These are phyloP conservation scores for Eucalyptus fibrosa DNA, from an alignment of 345 rosid genomes.

Conservation along the genomic window DNA sequence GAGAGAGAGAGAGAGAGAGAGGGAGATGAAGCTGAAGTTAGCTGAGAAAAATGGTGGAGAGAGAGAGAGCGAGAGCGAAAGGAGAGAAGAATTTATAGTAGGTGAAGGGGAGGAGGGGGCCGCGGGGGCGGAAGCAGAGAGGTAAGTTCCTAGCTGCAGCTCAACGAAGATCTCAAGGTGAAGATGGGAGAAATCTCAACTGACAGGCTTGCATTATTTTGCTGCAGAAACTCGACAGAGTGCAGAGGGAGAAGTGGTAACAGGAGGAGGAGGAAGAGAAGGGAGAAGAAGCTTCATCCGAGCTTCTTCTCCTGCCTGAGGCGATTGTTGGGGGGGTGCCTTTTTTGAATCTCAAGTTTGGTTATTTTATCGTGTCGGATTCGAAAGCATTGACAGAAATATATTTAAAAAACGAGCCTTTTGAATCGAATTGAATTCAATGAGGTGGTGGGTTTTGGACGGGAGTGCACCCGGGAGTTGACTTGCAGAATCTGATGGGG, in stretches of 20 bases:
- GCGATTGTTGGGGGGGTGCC: no score
- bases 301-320: no score
- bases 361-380: background rate
- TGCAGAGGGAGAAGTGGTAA: no score
- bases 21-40: background rate
- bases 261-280: no score
- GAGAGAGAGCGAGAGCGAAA: background rate
- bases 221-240: no score
- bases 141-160: background rate
- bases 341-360: background rate
- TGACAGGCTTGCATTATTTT: no score
- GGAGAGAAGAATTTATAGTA: background rate
- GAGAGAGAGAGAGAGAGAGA: background rate
- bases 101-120: background rate
- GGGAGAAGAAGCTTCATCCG: no score
- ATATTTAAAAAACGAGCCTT: background rate
- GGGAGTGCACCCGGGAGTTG: background rate
- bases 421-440: background rate
- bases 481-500: background rate
- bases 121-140: background rate
- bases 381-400: background rate
- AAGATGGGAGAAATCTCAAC: background rate
- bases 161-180: background rate
- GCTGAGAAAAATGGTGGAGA: background rate
- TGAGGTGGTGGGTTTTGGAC: background rate